A percentile compares a stretch with the other conserved stretches of the same genome.
Conservation (phyloP, 1,139 yeast species). For the Nakaseomyces bracarensis region DNA sequence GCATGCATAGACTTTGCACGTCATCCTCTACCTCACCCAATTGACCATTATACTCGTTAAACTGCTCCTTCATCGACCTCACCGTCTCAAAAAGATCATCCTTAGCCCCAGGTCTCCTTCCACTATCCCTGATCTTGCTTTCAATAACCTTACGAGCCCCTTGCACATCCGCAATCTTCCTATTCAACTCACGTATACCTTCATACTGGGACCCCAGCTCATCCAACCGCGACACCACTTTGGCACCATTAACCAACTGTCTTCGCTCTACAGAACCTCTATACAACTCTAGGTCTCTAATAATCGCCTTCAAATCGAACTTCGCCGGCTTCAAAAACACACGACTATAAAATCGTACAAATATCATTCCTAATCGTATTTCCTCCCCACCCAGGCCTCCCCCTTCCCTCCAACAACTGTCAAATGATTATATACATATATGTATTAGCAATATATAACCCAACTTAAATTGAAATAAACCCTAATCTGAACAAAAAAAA, state of each 20-base stretch:
- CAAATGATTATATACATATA: too few species aligned
- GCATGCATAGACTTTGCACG: slow-evolving; percentile 35
- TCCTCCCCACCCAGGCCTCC: too few species aligned
- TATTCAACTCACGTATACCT: slow-evolving; percentile 17
- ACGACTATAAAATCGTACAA: slow-evolving; percentile 1
- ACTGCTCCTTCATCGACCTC: slow-evolving; percentile 22
- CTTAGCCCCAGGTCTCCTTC: not conserved
- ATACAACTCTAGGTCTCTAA: slow-evolving; percentile 36
- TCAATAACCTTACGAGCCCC: slow-evolving; percentile 29
- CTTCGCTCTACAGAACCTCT: slow-evolving; percentile 44
- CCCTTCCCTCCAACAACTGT: too few species aligned
- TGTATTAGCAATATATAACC: too few species aligned
- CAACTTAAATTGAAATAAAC: too few species aligned
- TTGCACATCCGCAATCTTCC: slow-evolving; percentile 27
- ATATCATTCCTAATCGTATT: not conserved
- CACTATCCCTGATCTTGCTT: slow-evolving; percentile 3
- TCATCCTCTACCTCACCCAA: slow-evolving; percentile 35
- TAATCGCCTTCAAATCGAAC: slow-evolving; percentile 43
- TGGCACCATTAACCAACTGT: slow-evolving; percentile 31
- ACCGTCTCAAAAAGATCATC: not conserved
- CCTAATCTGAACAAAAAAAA: too few species aligned
- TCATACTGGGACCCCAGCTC: slow-evolving; percentile 28
- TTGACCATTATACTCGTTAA: slow-evolving; percentile 11
- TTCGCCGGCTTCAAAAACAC: slow-evolving; percentile 34
- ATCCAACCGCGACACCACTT: slow-evolving; percentile 31